Evolutionary conservation across 805 yeast species (phyloP), one percentile per base, ranked within the genome.

Genomic region (Saturnispora ahearnii): DNA sequence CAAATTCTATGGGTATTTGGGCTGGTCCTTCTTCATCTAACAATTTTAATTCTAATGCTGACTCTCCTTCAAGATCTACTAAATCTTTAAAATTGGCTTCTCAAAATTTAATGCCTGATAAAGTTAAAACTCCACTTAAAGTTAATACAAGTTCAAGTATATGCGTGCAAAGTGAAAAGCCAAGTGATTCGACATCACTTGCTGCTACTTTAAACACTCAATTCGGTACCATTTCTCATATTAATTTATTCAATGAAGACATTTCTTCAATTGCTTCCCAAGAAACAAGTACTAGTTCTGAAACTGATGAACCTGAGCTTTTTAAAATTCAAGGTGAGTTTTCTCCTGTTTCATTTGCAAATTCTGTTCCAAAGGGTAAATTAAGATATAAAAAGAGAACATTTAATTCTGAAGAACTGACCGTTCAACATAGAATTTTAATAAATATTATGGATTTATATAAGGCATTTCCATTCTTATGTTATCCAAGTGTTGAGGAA

Each of bases 401-500:
- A 13, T 47, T 47, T 8, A 41, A 38, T 13, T 18, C 44, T 26
- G 30, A 34, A 7, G 50, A 47, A 36, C 21, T 47, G 13, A 28
- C 29, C 24, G 5, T 48, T 13, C 46, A 34, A 26, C 34, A 36
- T 13, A 34, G 46, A 5, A 53, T 65, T 6, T 47, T 69, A 28
- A 54, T 59, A 4, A 67, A 65, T 48, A 55, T 67, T 7, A 52
- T 67, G 24, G 57, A 54, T n/a, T 56, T 66, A 4, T 70, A 64
- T 52, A 60, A 57, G 29, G 61, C 60, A 18, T 62, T 54, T 41
- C 73, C 74, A 32, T 68, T 64, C 46, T 50, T 64, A 26, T 67
- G 65, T 52, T 63, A 61, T 46, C 50, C 51, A 24, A 53, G 45
- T 32, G 41, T 48, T 4, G 54, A 50, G 32, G 33, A 42, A 12